Evolutionary conservation across 2,329 filamentous ascomycete species (phyloP).

Genomic region (Pseudogymnoascus sp.): DNA sequence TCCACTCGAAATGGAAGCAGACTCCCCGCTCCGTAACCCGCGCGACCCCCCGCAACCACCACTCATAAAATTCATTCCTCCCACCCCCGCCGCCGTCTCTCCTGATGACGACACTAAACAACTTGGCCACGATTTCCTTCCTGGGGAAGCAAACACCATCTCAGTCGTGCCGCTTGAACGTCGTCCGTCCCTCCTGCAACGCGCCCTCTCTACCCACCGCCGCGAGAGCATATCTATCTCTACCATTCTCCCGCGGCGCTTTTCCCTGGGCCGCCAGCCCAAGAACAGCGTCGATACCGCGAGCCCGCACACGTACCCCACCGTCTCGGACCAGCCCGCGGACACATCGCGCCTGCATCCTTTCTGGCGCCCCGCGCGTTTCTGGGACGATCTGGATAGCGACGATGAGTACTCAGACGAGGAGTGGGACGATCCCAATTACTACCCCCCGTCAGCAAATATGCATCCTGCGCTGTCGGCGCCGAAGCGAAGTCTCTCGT

Average conservation of each 20-base stretch:
- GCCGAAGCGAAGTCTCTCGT: slow-evolving; percentile 42
- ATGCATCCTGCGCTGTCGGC: slow-evolving; percentile 29
- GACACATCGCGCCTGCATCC: slow-evolving; percentile 52
- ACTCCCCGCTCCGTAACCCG: slow-evolving; percentile 55
- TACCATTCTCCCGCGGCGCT: slow-evolving; percentile 41
- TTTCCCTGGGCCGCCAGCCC: slow-evolving; percentile 43
- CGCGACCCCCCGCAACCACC: slow-evolving; percentile 45
- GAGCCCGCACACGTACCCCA: slow-evolving; percentile 32
- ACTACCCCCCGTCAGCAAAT: neutral
- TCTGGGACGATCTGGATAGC: slow-evolving; percentile 33
- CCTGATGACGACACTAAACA: slow-evolving; percentile 45
- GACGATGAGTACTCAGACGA: slow-evolving; percentile 25
- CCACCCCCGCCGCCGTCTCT: slow-evolving; percentile 53
- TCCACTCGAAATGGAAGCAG: slow-evolving; percentile 45
- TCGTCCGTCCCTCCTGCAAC: slow-evolving; percentile 44
- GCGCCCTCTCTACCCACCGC: slow-evolving; percentile 35
- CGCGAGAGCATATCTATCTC: slow-evolving; percentile 39
- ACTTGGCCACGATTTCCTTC: slow-evolving; percentile 45
- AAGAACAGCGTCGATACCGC: slow-evolving; percentile 11
- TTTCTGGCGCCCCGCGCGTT: slow-evolving; percentile 51
- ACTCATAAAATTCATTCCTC: slow-evolving; percentile 52
- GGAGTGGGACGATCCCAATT: slow-evolving; percentile 12
- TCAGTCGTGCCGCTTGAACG: slow-evolving; percentile 38
- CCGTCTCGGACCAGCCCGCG: slow-evolving; percentile 38
- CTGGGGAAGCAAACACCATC: slow-evolving; percentile 28